These are phyloP conservation scores for Aeminium ludgeri DNA, from an alignment of 495 filamentous ascomycete species.

Conservation along the genomic window DNA sequence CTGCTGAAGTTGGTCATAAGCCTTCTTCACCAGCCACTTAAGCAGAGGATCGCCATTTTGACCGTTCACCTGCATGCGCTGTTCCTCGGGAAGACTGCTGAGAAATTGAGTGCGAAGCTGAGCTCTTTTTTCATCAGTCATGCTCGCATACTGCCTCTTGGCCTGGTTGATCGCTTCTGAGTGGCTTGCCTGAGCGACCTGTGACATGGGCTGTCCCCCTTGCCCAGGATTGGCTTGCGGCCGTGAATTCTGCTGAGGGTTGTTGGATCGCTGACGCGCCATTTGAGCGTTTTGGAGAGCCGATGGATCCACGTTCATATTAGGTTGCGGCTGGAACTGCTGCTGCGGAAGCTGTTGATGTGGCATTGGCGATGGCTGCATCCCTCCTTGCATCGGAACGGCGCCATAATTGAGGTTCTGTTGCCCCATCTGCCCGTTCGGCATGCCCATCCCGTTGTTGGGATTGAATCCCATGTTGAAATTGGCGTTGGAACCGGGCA, in stretches of 20 bases:
- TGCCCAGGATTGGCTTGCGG: conserved; percentile 16
- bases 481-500: neutral
- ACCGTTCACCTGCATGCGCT: neutral
- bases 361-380: conserved; percentile 37
- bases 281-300: conserved; percentile 12
- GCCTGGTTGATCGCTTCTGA: neutral
- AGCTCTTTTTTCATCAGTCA: neutral
- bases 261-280: conserved; percentile 7
- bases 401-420: conserved; percentile 30
- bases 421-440: conserved; percentile 16
- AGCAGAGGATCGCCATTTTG: neutral
- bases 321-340: conserved; percentile 4
- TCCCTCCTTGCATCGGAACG: conserved; percentile 36
- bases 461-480: conserved; percentile 1
- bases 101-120: neutral
- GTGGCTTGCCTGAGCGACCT: neutral
- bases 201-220: neutral
- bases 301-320: conserved; percentile 18
- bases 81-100: neutral
- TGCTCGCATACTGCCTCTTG: neutral
- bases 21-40: neutral
- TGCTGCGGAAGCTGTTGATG: conserved; percentile 21
- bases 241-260: conserved; percentile 3
- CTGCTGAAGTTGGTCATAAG: conserved; percentile 2
- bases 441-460: neutral